phyloP scores from a whole-genome alignment of 305 asterid genomes.

The Lippia alba region DNA sequence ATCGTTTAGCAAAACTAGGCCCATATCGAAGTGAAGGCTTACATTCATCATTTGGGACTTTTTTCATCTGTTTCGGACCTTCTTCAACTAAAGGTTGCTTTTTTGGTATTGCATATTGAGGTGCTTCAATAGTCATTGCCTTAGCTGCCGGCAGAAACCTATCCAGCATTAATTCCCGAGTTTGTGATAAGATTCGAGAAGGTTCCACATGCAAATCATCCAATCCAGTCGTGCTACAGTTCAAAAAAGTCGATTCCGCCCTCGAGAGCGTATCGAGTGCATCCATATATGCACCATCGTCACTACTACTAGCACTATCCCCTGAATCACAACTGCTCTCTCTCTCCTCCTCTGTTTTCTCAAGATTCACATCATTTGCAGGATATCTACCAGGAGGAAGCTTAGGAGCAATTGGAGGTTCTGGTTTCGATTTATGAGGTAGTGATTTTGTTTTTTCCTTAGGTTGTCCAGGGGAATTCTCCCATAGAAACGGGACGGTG shows the following conservation, averaged over 20 bases:
- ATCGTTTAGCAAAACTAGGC: constrained; percentile 70
- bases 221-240: constrained; percentile 72
- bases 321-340: constrained; percentile 46
- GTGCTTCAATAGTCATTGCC: constrained; percentile 77
- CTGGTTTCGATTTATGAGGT: constrained; percentile 14
- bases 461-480: constrained; percentile 79
- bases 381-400: constrained; percentile 72
- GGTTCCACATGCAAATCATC: constrained; percentile 50
- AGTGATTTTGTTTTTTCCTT: constrained; percentile 49
- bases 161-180: constrained; percentile 81
- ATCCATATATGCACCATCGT: constrained; percentile 64
- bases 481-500: constrained; percentile 83
- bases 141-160: constrained; percentile 94
- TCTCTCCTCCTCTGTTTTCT: constrained; percentile 34
- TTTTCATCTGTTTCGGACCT: constrained; percentile 45
- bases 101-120: constrained; percentile 54
- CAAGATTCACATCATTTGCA: constrained; percentile 25
- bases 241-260: constrained; percentile 67
- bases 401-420: constrained; percentile 58
- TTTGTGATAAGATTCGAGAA: constrained; percentile 38
- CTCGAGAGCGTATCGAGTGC: constrained; percentile 75
- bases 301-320: constrained; percentile 34
- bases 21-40: constrained; percentile 87
- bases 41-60: constrained; percentile 35
- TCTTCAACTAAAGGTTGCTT: constrained; percentile 52